Conservation (phyloP, 2,329 filamentous ascomycete species). For the Fonsecaea erecta region DNA sequence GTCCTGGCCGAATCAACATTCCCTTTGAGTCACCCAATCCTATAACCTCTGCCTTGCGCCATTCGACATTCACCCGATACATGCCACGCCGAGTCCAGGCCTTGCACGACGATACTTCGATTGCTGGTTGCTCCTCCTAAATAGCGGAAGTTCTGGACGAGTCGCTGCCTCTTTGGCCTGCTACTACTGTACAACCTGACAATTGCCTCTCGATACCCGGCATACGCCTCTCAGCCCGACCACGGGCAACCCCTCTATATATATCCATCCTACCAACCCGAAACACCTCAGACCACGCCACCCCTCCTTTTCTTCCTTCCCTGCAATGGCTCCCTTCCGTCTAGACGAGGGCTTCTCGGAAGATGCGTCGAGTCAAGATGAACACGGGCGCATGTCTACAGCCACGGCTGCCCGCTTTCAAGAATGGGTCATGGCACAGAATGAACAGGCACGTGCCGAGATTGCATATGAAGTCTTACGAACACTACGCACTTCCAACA, state of each 20-base stretch:
- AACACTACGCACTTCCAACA: constrained; percentile 76
- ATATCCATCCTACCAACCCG: constrained; percentile 20
- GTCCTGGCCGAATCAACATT: neutral
- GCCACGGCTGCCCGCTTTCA: constrained; percentile 54
- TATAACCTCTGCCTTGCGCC: neutral
- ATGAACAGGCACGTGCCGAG: constrained; percentile 65
- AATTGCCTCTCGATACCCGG: neutral
- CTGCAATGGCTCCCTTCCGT: constrained; percentile 51
- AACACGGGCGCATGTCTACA: constrained; percentile 44
- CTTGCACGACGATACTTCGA: constrained; percentile 1
- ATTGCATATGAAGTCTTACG: constrained; percentile 78
- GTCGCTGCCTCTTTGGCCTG: neutral
- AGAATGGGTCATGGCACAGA: constrained; percentile 60
- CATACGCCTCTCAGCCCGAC: neutral
- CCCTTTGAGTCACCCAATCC: constrained; percentile 3
- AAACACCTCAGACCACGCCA: constrained; percentile 13
- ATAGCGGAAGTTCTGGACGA: neutral
- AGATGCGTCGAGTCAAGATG: constrained; percentile 56
- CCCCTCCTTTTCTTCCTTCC: constrained; percentile 16
- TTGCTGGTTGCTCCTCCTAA: neutral
- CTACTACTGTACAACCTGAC: neutral
- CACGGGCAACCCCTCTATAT: no score
- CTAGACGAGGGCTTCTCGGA: constrained; percentile 89
- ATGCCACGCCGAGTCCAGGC: neutral
- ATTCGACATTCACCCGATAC: neutral